Base-by-base conservation (phyloP, 352 stramenopile genomes). In the Sclerospora graminicola region DNA sequence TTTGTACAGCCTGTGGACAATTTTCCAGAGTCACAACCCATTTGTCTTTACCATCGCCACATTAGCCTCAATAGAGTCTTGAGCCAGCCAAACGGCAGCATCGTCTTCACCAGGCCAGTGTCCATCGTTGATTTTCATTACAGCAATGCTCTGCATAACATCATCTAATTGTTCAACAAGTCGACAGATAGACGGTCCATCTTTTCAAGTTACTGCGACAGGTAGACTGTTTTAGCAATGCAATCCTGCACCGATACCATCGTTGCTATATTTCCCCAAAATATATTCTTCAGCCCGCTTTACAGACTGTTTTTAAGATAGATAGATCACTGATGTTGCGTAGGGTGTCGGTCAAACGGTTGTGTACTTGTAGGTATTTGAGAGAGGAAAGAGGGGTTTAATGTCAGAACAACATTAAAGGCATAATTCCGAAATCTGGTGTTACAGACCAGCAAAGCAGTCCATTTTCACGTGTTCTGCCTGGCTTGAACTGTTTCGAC, bases 121-220 rank as follows among this genome's bases (percentile, higher is more conserved):
- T 0, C 51, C 62, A 53, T 84, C 65, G 33, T 92, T 89, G 18
- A 92, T 55, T 42, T 92, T 74, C 60, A 89, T 82, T 13, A 92
- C 40, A 43, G 75, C 75, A 38, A 92, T 42, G 20, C 60, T 58
- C 26, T 71, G 69, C 52, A 92, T 66, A 23, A 89, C 71, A 1
- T 89, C 77, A 38, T 92, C 80, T 2, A 89, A 63, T 10, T 76
- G 64, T 41, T 92, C 75, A n/a, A 89, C 74, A 5, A 63, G 35
- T 87, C 74, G 9, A 84, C 66, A 13, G 72, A 81, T 3, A 85
- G 34, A n/a, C 66, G 69, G 5, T 70, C 67, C 14, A 69, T 60
- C 54, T 80, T 70, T 32, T 71, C 76, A 10, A 92, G 51, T 13
- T 74, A 63, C n/a, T 88, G 54, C 2, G 71, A 82, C 13, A 89